Evolutionary conservation across 2,329 filamentous ascomycete genomes (phyloP).

Genomic region (Cercospora sp.): DNA sequence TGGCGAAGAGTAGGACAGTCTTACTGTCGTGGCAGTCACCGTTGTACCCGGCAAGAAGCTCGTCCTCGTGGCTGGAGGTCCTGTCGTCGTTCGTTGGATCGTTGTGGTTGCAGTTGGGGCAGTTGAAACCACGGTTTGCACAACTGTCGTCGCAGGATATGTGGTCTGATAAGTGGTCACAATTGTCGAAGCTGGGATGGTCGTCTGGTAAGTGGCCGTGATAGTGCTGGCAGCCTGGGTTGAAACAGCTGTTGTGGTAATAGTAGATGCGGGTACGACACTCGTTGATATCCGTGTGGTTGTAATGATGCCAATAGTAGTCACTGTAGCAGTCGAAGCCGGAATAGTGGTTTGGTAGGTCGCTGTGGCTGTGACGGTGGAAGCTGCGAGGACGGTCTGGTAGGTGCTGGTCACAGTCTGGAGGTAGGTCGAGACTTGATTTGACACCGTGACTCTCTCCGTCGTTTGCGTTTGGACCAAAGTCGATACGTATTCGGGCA

Average conservation of each 20-base stretch:
- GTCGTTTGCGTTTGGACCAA: conserved; percentile 5
- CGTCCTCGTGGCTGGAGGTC: not conserved
- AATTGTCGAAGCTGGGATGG: not conserved
- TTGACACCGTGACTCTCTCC: not conserved
- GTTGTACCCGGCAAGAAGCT: not conserved
- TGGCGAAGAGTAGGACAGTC: not conserved
- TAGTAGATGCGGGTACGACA: not conserved
- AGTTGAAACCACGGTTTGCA: not conserved
- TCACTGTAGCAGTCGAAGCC: not conserved
- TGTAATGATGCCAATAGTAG: not conserved
- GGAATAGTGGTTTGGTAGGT: conserved; percentile 9
- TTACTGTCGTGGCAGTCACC: not conserved
- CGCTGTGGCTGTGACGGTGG: not conserved
- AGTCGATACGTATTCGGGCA: not conserved
- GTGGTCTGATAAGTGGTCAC: not conserved
- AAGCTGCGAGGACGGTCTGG: not conserved
- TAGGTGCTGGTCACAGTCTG: conserved; percentile 4
- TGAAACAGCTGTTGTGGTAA: conserved; percentile 1
- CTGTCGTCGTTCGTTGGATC: not conserved
- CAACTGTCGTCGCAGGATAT: not conserved
- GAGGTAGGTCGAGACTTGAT: not conserved
- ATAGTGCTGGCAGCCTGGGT: conserved; percentile 4
- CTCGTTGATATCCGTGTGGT: not conserved
- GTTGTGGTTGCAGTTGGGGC: not conserved
- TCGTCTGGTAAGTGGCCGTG: conserved; percentile 4